These are phyloP conservation scores for Suillus decipiens DNA, from an alignment of 768 basidiomycete genomes.

Conservation along the genomic window DNA sequence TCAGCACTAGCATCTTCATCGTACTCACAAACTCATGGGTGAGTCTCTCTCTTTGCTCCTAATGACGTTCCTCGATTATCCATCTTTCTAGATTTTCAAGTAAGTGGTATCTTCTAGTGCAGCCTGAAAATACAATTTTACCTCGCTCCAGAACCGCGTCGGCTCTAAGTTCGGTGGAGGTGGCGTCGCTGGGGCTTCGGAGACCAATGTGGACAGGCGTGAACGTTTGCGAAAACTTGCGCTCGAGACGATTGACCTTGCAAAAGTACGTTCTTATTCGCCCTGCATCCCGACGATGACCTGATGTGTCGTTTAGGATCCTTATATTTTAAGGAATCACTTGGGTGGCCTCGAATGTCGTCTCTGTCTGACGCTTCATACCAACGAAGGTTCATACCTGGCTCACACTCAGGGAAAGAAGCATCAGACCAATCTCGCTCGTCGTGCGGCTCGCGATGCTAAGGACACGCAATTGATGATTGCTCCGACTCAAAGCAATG, in stretches of 20 bases:
- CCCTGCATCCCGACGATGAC: neutral
- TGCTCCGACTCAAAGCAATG: constrained; percentile 73
- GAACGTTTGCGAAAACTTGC: constrained; percentile 96
- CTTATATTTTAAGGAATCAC: constrained; percentile 98
- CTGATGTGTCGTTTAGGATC: constrained; percentile 60
- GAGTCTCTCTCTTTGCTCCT: neutral
- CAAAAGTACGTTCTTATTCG: constrained; percentile 62
- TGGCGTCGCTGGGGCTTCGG: constrained; percentile 93
- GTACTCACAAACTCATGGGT: constrained; percentile 3
- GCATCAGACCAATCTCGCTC: constrained; percentile 97
- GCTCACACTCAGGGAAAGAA: constrained; percentile 99
- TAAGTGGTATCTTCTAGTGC: constrained; percentile 28
- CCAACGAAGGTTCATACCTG: constrained; percentile 99
- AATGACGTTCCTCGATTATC: neutral
- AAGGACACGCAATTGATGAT: constrained; percentile 94
- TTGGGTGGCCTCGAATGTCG: constrained; percentile 98
- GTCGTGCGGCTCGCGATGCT: constrained; percentile 95
- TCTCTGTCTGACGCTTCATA: constrained; percentile 95
- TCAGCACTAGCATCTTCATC: neutral
- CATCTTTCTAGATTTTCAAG: constrained; percentile 63
- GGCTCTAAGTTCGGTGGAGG: constrained; percentile 96
- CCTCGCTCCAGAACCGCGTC: constrained; percentile 73
- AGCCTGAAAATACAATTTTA: constrained; percentile 4
- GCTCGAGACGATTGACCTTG: constrained; percentile 95
- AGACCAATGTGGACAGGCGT: constrained; percentile 93